Evolutionary conservation across 2,329 filamentous ascomycete genomes (phyloP), one percentile per base, ranked within the genome.

Genomic region (Chaetoscypha palmicola): DNA sequence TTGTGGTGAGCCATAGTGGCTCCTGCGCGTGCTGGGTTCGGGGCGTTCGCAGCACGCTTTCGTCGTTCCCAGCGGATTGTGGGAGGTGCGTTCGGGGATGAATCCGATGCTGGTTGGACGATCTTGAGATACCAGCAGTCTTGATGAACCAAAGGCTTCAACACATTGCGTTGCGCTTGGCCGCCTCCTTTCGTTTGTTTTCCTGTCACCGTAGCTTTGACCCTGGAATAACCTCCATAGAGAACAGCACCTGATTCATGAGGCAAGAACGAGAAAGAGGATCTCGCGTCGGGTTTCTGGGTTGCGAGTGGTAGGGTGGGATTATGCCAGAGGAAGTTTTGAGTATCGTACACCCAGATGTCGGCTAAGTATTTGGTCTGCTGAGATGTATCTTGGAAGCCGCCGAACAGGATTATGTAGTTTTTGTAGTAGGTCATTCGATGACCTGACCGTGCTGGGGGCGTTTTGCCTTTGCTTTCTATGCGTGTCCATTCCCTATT

Each of bases 371-470:
- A 98, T 62, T 90, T 94, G 4, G 91, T 97, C 63, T 90, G 84
- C 62, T 94, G 88, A 8, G 87, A 91, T 0, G 91, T 97, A 63
- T 97, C 92, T 66, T 98, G 92, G 63, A 98, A 98, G 0, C 92
- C 92, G 46, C 92, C 92, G 60, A 95, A 97, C 1, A 98, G 72
- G 46, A 98, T 77, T 50, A 98, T 89, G 65, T 95, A 97, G 62
- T 96, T 88, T 68, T 97, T 97, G 74, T 80, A 97, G 63, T 87
- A 91, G 2, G 90, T 94, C 89, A 98, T 95, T 54, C 91, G 79
- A 65, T 96, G 90, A 3, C 92, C 92, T 62, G 86, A 94, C 53
- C 92, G 74, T 2, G 91, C 89, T 2, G 87, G 83, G 30, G 91
- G 91, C 26, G 76, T 75, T 64, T 86, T 86, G 46, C 86, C 86